A percentile compares a stretch with the other conserved stretches of the same genome.
phyloP scores from a whole-genome alignment of 192 early-diverging fungal genomes.

The Coemansia sp. region DNA sequence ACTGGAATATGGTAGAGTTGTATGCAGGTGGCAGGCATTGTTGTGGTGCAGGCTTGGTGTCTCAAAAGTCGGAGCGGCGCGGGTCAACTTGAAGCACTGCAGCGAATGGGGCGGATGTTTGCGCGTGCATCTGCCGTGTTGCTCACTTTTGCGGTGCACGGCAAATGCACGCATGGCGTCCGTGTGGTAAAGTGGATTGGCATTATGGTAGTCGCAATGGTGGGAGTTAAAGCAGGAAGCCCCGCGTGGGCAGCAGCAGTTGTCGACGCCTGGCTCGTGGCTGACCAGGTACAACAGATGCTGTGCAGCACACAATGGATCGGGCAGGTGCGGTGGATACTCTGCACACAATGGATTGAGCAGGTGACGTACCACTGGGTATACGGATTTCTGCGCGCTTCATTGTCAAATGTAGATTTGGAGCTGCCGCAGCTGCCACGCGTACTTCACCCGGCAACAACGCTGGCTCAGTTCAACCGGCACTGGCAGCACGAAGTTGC shows the following conservation, averaged over 20 bases:
- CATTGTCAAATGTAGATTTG: background rate
- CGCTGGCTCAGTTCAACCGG: background rate
- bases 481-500: conserved; percentile 14
- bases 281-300: background rate
- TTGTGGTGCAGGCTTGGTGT: background rate
- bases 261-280: background rate
- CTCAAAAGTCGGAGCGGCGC: background rate
- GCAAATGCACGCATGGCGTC: background rate
- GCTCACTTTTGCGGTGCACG: background rate
- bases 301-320: background rate
- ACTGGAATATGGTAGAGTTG: background rate
- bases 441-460: background rate
- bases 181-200: background rate
- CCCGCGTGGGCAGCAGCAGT: background rate
- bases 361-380: conserved; percentile 48
- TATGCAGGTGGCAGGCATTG: background rate
- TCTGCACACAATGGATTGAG: conserved; percentile 2
- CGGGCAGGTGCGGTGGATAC: conserved; percentile 5
- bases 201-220: background rate
- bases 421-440: background rate
- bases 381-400: conserved; percentile 4
- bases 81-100: too few relatives aligned
- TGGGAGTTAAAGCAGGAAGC: too few relatives aligned
- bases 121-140: background rate
- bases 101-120: background rate